Evolutionary conservation across 345 rosid genomes (phyloP), one percentile per base, ranked within the genome.

Genomic region (Melastoma malabathricum): DNA sequence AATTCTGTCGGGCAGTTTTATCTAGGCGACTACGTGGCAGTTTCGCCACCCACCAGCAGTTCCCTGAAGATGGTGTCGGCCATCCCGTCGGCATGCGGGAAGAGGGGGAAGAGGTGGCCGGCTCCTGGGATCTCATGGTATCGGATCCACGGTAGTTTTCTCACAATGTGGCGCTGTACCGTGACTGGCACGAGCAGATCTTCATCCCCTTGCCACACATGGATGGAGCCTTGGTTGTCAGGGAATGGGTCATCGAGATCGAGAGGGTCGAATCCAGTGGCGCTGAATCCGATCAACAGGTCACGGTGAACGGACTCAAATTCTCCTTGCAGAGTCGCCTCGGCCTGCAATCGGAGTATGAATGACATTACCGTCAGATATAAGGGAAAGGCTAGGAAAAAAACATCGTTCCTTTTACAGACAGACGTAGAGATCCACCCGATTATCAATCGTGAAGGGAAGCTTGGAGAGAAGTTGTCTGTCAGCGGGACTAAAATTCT

Each of bases 181-280:
- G 22, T 38, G 3, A 51, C 57, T 4, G 66, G 45, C 6, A 56
- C 66, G 9, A 56, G 20, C 57, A 23, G 14, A 23, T 62, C 66
- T 10, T 62, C 61, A 13, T 56, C 61, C 46, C 66, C 66, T 43
- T 62, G 66, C 61, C 66, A 62, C 8, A 62, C 14, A 17, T 62
- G 66, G 15, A 62, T 50, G 12, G 55, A 50, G 34, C 61, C 60
- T 62, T 62, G 57, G 51, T 56, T 56, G 51, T 56, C 46, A 14
- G 61, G 61, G 55, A 62, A 56, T 0, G 66, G 66, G 56, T 15
- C 57, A 38, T 62, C 46, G 1, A 62, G 43, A 34, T 51, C 61
- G 45, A 62, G 22, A 23, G 66, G 66, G 39, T 47, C 47, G 18
- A 62, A 62, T 29, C 56, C 66, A 60, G 56, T 50, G 43, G 17